Percentiles rank a stretch among this genome's conserved stretches.
Evolutionary conservation across 2,329 filamentous ascomycete genomes (phyloP).

Genomic region (Trichophyton schoenleinii): DNA sequence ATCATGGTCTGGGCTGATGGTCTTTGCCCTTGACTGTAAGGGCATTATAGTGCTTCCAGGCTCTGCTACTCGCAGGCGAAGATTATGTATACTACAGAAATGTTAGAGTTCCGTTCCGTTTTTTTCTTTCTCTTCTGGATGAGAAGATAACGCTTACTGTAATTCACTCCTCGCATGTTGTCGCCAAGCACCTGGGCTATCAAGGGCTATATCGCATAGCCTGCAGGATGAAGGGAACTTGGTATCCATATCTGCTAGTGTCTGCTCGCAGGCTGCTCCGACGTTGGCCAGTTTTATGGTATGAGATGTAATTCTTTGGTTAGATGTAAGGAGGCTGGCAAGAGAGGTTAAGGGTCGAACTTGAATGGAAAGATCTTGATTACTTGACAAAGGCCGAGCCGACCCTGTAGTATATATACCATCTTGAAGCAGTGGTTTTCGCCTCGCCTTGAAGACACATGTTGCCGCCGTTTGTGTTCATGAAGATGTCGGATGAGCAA

Average conservation of each 20-base stretch:
- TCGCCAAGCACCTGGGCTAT: neutral
- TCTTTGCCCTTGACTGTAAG: neutral
- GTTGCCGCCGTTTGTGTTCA: neutral
- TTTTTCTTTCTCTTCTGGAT: neutral
- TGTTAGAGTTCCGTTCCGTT: neutral
- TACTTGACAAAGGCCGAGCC: neutral
- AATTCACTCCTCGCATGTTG: neutral
- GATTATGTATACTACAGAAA: neutral
- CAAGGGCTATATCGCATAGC: neutral
- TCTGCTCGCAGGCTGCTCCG: neutral
- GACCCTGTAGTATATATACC: neutral
- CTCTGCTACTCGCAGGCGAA: neutral
- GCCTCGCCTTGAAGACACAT: neutral
- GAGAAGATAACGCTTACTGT: neutral
- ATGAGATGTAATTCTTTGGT: neutral
- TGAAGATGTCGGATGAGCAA: neutral
- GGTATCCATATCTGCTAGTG: neutral
- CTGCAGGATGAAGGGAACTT: neutral
- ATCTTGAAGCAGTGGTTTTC: neutral
- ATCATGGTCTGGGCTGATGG: neutral
- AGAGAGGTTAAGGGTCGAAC: neutral
- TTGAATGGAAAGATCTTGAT: neutral
- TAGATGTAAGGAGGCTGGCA: neutral
- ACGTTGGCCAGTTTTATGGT: neutral
- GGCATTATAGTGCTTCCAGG: neutral